Evolutionary conservation across 331 rosid genomes (phyloP).

Genomic region (Pyracantha coccinea): DNA sequence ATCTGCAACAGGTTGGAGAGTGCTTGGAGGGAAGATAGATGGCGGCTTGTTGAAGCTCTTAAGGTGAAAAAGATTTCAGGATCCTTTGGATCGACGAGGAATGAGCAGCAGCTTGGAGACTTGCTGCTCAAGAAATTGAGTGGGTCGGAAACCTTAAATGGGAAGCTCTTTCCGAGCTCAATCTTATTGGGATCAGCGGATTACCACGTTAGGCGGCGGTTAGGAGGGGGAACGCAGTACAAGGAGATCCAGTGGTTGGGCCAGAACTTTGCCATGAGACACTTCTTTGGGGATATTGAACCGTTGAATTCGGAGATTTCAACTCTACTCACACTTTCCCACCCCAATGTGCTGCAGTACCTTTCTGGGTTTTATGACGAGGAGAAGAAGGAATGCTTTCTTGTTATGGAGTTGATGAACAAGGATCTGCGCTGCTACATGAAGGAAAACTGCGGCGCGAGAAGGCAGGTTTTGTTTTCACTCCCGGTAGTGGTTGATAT

Average conservation of each 20-base stretch:
- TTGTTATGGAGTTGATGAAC: slow-evolving; percentile 72
- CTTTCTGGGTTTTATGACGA: slow-evolving; percentile 73
- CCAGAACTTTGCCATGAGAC: slow-evolving; percentile 62
- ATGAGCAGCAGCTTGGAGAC: slow-evolving; percentile 42
- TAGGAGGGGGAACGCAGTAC: slow-evolving; percentile 50
- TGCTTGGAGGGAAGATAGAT: slow-evolving; percentile 72
- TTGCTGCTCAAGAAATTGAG: slow-evolving; percentile 42
- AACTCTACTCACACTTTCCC: slow-evolving; percentile 53
- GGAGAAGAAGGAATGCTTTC: slow-evolving; percentile 59
- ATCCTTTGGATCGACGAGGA: slow-evolving; percentile 27
- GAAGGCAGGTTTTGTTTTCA: slow-evolving; percentile 67
- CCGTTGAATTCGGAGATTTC: slow-evolving; percentile 39
- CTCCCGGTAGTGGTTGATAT: slow-evolving; percentile 71
- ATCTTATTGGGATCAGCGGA: slow-evolving; percentile 50
- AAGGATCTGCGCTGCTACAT: slow-evolving; percentile 57
- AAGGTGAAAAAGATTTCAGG: slow-evolving; percentile 39
- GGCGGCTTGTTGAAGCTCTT: slow-evolving; percentile 63
- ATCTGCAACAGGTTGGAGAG: slow-evolving; percentile 46
- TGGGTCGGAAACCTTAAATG: slow-evolving; percentile 23
- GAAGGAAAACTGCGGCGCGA: slow-evolving; percentile 68
- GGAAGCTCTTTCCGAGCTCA: slow-evolving; percentile 39
- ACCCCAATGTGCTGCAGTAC: slow-evolving; percentile 66
- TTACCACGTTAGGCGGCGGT: slow-evolving; percentile 54
- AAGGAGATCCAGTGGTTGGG: slow-evolving; percentile 94
- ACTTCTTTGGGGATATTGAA: slow-evolving; percentile 47